Evolutionary conservation across 83 land plant species (phyloP), one percentile per base, ranked within the genome.

Genomic region (Isoetes engelmannii): DNA sequence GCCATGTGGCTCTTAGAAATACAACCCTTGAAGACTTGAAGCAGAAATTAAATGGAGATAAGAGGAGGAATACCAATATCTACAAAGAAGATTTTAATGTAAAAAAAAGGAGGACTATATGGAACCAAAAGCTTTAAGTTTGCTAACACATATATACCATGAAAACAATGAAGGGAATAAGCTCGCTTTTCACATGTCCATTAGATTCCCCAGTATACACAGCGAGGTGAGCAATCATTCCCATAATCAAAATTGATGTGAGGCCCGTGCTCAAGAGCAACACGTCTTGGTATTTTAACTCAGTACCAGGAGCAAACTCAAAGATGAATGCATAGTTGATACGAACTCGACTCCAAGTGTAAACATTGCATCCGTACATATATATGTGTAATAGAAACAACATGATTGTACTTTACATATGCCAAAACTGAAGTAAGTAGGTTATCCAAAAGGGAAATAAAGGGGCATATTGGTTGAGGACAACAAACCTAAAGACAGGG

Each of bases 251-350:
- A 13, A 80, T 63, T 0, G 90, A 84, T 84, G 85, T 84, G 49
- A 83, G 51, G 44, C 80, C 71, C 48, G 86, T 82, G 66, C 85
- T 83, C 18, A 89, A 75, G 19, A 89, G 79, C 55, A 89, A 83
- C 10, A 84, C 87, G 50, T 87, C 90, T 66, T 88, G 63, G 65
- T 81, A 67, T 28, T 72, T 82, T 3, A 89, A 76, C 4, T 89
- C 84, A 3, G 83, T 84, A 51, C 18, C 72, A 0, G 86, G 75
- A 4, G 76, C 47, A 74, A 89, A 87, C 15, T 87, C 90, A 61
- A 89, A 89, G 28, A 89, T 89, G 81, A 89, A 89, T 72, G 74
- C 75, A 72, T 84, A 75, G 85, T 85, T 89, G 63, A 89, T 89
- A 68, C 95, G 75, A 20, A 76, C 77, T 21, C 67, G 77, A 73